phyloP scores from a whole-genome alignment of 73 alveolate species.

The Vitrella brassicaformis region DNA sequence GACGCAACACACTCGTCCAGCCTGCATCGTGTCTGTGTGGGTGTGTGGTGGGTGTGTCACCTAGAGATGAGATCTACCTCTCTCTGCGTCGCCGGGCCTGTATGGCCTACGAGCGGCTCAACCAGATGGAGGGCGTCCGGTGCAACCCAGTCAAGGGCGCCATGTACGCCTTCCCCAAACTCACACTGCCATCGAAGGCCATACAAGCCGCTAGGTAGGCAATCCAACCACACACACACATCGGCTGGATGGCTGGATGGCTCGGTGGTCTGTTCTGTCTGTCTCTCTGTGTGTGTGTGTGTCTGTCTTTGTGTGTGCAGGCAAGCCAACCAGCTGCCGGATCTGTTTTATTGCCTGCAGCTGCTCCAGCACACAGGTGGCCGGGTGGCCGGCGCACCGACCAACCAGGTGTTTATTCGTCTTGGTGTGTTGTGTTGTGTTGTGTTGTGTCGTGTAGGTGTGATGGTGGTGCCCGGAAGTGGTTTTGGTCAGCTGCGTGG shows the following conservation, averaged over 20 bases:
- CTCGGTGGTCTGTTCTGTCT: neutral
- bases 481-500: slow-evolving; percentile 49
- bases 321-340: neutral
- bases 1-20: too few relatives aligned
- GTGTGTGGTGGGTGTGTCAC: slow-evolving; percentile 20
- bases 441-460: too few relatives aligned
- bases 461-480: slow-evolving; percentile 47
- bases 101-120: slow-evolving; percentile 29
- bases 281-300: slow-evolving; percentile 6
- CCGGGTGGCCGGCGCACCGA: too few relatives aligned
- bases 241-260: neutral
- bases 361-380: too few relatives aligned
- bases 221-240: neutral
- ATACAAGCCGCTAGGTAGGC: neutral
- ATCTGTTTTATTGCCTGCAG: neutral
- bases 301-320: neutral
- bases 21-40: too few relatives aligned
- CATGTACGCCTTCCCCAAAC: slow-evolving; percentile 65
- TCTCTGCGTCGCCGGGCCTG: slow-evolving; percentile 17
- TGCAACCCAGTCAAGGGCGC: slow-evolving; percentile 62
- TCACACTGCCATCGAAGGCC: neutral
- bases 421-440: too few relatives aligned
- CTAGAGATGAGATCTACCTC: slow-evolving; percentile 22
- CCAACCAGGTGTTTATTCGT: too few relatives aligned
- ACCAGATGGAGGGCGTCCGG: slow-evolving; percentile 39